Evolutionary conservation across 371 early-diverging fungal genomes (phyloP).

Genomic region (Syncephalastrum sp.): DNA sequence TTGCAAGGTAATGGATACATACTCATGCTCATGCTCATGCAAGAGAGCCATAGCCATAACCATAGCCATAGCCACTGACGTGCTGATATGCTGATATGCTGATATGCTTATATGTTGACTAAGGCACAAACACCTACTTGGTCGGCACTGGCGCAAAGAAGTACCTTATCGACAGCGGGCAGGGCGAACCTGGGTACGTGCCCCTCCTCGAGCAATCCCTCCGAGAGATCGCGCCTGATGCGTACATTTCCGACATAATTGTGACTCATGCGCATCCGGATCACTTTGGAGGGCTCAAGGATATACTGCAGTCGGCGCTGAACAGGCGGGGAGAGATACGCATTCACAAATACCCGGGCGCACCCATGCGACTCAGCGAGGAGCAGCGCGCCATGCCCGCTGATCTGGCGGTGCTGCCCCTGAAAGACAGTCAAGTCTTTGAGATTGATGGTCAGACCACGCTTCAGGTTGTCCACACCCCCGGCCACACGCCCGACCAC

Average conservation of each 20-base stretch:
- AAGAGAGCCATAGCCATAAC: no score
- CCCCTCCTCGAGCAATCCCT: constrained; percentile 52
- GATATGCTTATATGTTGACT: background rate
- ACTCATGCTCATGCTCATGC: no score
- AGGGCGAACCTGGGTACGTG: constrained; percentile 72
- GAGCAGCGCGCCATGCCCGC: constrained; percentile 24
- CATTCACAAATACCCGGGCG: constrained; percentile 29
- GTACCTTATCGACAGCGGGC: constrained; percentile 81
- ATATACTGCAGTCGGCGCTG: constrained; percentile 40
- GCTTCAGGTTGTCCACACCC: constrained; percentile 69
- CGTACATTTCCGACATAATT: constrained; percentile 72
- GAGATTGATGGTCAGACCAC: constrained; percentile 57
- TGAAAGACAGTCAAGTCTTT: constrained; percentile 59
- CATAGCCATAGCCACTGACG: no score
- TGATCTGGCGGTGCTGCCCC: constrained; percentile 22
- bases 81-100: background rate
- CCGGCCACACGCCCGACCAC: constrained; percentile 87
- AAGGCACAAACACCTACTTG: constrained; percentile 89
- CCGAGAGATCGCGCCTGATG: constrained; percentile 32
- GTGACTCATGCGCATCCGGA: constrained; percentile 85
- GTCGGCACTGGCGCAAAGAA: constrained; percentile 73
- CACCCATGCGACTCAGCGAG: constrained; percentile 5
- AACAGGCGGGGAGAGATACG: constrained; percentile 22
- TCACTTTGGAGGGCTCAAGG: constrained; percentile 71
- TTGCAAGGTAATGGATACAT: constrained; percentile 55